phyloP scores from a whole-genome alignment of 2,329 filamentous ascomycete species.

The Trichoderma polysporum region DNA sequence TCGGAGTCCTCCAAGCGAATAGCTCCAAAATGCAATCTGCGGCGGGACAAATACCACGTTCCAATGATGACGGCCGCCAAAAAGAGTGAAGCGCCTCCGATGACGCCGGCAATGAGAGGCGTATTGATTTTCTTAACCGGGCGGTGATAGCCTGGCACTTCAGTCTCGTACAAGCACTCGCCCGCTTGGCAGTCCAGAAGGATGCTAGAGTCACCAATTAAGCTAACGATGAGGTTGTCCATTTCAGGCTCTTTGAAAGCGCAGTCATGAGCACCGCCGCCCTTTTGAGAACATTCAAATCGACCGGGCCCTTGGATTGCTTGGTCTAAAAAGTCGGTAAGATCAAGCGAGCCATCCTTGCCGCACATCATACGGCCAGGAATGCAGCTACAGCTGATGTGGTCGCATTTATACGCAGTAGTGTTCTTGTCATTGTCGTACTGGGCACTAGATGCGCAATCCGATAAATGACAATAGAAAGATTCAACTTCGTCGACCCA shows the following conservation, averaged over 20 bases:
- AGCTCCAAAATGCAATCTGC: constrained; percentile 66
- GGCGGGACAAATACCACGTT: constrained; percentile 84
- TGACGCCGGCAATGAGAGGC: constrained; percentile 89
- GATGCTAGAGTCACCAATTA: constrained; percentile 93
- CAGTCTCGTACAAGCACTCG: constrained; percentile 89
- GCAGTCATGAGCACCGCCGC: constrained; percentile 65
- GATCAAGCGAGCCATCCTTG: constrained; percentile 85
- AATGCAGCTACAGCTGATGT: constrained; percentile 84
- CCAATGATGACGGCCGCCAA: constrained; percentile 80
- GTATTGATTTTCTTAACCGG: constrained; percentile 96
- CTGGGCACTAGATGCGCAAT: constrained; percentile 71
- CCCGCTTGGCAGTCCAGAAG: constrained; percentile 77
- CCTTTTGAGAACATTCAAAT: constrained; percentile 70
- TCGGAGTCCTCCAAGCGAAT: constrained; percentile 87
- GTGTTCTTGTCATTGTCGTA: constrained; percentile 71
- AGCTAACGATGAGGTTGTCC: constrained; percentile 81
- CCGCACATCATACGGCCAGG: constrained; percentile 92
- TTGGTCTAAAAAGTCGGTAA: constrained; percentile 81
- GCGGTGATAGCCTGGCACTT: constrained; percentile 85
- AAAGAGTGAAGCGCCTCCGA: constrained; percentile 81
- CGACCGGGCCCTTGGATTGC: constrained; percentile 83
- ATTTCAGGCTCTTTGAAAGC: constrained; percentile 88
- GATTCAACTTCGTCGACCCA: constrained; percentile 95
- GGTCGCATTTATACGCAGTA: constrained; percentile 81
- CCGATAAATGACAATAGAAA: constrained; percentile 89